Evolutionary conservation across 2,329 filamentous ascomycete species (phyloP).

Genomic region (Epichloe baconii): DNA sequence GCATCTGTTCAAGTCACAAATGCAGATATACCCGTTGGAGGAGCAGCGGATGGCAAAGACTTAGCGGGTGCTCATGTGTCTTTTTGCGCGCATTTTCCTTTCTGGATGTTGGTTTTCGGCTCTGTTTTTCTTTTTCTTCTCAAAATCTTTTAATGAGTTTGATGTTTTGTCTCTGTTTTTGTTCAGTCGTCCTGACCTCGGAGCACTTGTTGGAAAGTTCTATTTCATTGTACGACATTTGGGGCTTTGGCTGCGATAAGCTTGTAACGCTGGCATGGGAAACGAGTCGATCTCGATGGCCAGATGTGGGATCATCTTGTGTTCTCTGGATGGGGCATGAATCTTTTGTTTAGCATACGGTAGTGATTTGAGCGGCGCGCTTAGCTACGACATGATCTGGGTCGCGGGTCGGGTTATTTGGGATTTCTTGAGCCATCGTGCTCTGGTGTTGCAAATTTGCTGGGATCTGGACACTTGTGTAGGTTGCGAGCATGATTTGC

Average conservation of each 20-base stretch:
- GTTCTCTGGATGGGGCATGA: constrained; percentile 9
- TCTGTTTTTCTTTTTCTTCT: constrained; percentile 10
- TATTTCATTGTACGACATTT: constrained; percentile 9
- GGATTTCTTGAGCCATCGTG: constrained; percentile 20
- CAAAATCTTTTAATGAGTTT: constrained; percentile 19
- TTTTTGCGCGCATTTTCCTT: constrained; percentile 14
- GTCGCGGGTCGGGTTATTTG: constrained; percentile 18
- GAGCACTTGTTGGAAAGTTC: constrained; percentile 11
- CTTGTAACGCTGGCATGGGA: constrained; percentile 6
- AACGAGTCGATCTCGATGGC: constrained; percentile 3
- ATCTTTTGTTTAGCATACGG: constrained; percentile 15
- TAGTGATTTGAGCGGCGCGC: constrained; percentile 14
- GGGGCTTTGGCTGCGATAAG: background rate
- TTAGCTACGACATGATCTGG: constrained; percentile 20
- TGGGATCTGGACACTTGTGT: constrained; percentile 14
- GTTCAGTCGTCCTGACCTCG: background rate
- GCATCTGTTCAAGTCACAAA: constrained; percentile 24
- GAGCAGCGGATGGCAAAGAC: constrained; percentile 21
- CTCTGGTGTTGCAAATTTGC: constrained; percentile 22
- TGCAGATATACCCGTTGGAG: constrained; percentile 19
- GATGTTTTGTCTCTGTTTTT: constrained; percentile 13
- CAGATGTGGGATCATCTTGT: constrained; percentile 9
- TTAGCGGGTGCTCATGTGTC: constrained; percentile 20
- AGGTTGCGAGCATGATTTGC: constrained; percentile 19
- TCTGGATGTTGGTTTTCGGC: background rate